Percentiles rank a stretch among this genome's conserved stretches.
Conservation (phyloP, 2,329 filamentous ascomycete species). For the Coniochaeta sp. region DNA sequence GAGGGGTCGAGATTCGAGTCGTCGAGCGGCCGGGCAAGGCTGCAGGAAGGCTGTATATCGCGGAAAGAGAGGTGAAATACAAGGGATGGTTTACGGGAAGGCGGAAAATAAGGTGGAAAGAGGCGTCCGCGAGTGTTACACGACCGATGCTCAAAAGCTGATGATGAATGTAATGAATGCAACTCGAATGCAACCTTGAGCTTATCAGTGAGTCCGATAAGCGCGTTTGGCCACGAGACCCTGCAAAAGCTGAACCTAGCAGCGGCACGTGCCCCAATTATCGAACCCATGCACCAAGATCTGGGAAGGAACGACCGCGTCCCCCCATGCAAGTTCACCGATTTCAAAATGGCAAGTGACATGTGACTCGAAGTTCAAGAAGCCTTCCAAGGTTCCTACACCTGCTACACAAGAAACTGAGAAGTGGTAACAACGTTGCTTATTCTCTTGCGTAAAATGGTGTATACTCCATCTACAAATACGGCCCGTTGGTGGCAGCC, state of each 20-base stretch:
- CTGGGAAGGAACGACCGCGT: too few species aligned
- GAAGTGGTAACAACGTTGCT: too few species aligned
- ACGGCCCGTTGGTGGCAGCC: neutral
- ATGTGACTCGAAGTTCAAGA: too few species aligned
- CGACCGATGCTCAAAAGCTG: neutral
- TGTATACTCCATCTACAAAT: neutral
- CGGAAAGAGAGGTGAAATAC: neutral
- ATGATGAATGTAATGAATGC: neutral
- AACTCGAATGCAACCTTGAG: neutral
- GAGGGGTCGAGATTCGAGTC: neutral
- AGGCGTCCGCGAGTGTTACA: too few species aligned
- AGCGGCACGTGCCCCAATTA: slow-evolving; percentile 12
- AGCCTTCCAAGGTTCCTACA: too few species aligned
- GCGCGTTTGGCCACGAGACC: too few species aligned
- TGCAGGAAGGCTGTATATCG: neutral
- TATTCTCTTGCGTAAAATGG: too few species aligned
- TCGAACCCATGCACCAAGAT: too few species aligned
- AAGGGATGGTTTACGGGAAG: neutral
- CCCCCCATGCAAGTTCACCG: too few species aligned
- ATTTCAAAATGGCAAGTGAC: too few species aligned
- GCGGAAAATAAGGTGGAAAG: neutral
- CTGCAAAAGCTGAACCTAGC: slow-evolving; percentile 14
- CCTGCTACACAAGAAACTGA: too few species aligned
- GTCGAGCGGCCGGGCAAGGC: neutral
- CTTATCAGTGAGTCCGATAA: slow-evolving; percentile 2